Evolutionary conservation across 306 rosid species (phyloP).

Genomic region (Quercus gilva): DNA sequence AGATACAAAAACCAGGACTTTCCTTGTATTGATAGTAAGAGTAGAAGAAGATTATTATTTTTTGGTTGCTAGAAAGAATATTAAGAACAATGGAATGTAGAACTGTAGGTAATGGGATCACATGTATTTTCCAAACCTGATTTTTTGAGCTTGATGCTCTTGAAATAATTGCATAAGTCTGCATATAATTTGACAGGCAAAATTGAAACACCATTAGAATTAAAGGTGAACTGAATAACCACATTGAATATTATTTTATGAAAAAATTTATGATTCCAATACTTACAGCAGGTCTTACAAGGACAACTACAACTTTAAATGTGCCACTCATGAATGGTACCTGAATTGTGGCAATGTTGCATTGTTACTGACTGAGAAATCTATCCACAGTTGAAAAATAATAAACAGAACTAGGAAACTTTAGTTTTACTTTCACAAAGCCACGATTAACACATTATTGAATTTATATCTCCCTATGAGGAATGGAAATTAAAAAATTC

Average conservation of each 20-base stretch:
- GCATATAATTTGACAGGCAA: constrained; percentile 27
- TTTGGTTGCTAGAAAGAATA: background rate
- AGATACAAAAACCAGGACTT: background rate
- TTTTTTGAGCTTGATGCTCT: constrained; percentile 63
- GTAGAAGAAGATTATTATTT: background rate
- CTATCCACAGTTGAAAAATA: background rate
- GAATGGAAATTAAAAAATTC: background rate
- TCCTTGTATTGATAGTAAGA: background rate
- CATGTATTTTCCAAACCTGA: constrained; percentile 48
- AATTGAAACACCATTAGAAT: constrained; percentile 15
- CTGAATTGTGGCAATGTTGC: constrained; percentile 36
- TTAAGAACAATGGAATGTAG: background rate
- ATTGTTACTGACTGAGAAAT: constrained; percentile 10
- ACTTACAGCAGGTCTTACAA: constrained; percentile 78
- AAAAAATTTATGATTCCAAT: background rate
- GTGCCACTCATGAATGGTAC: constrained; percentile 78
- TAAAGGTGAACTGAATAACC: background rate
- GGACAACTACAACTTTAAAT: constrained; percentile 58
- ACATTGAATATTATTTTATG: background rate
- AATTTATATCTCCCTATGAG: too few relatives aligned
- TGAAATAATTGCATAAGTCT: constrained; percentile 79
- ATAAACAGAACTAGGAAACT: background rate
- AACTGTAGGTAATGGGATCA: background rate
- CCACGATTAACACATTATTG: background rate
- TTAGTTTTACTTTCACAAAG: background rate